phyloP scores from a whole-genome alignment of 2,329 filamentous ascomycete genomes.

The Fusarium buxicola region DNA sequence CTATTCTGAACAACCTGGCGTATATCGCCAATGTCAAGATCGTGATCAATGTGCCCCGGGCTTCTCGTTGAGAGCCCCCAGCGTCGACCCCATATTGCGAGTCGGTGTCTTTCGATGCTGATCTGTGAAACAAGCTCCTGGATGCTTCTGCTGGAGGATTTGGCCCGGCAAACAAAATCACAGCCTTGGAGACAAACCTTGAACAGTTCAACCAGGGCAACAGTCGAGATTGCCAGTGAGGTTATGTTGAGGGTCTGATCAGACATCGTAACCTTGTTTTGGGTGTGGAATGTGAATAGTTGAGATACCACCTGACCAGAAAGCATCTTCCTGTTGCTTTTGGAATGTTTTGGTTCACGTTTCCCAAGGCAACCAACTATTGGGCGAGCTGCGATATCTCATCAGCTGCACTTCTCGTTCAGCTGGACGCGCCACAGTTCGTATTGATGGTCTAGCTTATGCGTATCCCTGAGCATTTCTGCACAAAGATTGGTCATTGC shows the following conservation, averaged over 20 bases:
- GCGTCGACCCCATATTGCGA: not conserved
- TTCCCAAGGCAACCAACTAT: too few relatives aligned
- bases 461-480: not conserved
- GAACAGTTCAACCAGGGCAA: not conserved
- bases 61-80: not conserved
- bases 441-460: not conserved
- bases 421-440: not conserved
- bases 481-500: not conserved
- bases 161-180: not conserved
- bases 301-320: too few relatives aligned
- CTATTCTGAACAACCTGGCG: not conserved
- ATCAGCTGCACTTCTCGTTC: not conserved
- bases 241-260: not conserved
- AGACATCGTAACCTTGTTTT: not conserved
- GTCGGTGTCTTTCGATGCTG: not conserved
- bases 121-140: not conserved
- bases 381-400: not conserved
- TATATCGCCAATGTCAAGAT: not conserved
- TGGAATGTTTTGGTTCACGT: too few relatives aligned
- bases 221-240: not conserved
- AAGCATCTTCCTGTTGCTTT: too few relatives aligned
- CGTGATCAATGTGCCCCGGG: not conserved
- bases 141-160: not conserved
- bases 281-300: not conserved
- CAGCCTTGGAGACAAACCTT: not conserved